Base-by-base conservation (phyloP, 2,329 filamentous ascomycete genomes). In the Elsinoe ampelina region DNA sequence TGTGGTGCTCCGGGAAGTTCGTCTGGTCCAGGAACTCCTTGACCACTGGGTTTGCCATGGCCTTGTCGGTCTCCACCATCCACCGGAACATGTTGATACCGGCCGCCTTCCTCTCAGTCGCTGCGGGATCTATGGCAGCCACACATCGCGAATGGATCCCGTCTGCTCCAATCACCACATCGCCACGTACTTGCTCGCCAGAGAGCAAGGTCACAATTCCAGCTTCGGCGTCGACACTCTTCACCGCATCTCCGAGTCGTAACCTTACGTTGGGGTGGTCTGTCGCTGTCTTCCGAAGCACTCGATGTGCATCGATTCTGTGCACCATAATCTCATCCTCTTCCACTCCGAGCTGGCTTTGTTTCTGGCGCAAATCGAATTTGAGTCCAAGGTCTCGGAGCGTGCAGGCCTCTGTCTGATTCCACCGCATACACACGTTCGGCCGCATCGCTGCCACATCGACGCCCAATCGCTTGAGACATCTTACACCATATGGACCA, bases 401-500 rank as follows among this genome's bases (percentile, higher is more conserved):
- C 11, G 59, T 41, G 10, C 36, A 12, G 15, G 58, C 61, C n/a
- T 58, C 52, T 17, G 60, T 63, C 38, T 52, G 61, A 26, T 59
- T 55, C 52, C 61, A 52, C 26, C 54, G 57, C 32, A 58, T 54
- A 42, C 64, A 57, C 15, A 36, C 42, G 17, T 17, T 32, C 8
- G 55, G 55, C 22, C 55, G 30, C 55, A 57, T 57, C 5, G 55
- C 42, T 41, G 15, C 47, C 8, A 58, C 62, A 38, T 72, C 68
- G 47, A 73, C 66, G 1, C 69, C 70, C 66, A 69, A 72, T 20
- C 60, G 58, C 2, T 63, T 57, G 19, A 74, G 63, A n/a, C 68
- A 62, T 1, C 65, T 62, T 4, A 66, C 65, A 5, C 66, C 71
- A 57, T 75, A 74, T 1, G 72, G 71, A 15, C 68, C 67, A 15